Evolutionary conservation across 1,284 basidiomycete genomes (phyloP).

Genomic region (Pseudozyma sp.): DNA sequence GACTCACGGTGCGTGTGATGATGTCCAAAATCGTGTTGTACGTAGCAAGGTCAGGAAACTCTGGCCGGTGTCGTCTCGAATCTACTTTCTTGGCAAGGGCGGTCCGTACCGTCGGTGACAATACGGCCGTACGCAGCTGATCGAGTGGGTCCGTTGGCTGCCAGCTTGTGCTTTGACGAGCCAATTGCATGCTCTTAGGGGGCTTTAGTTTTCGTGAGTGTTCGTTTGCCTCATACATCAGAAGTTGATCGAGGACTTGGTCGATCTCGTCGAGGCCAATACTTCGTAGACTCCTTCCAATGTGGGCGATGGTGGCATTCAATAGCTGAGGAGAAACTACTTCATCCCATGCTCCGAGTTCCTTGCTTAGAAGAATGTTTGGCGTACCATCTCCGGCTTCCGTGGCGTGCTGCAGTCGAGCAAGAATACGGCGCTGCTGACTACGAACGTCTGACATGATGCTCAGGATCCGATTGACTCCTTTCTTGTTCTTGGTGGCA

Average conservation of each 20-base stretch:
- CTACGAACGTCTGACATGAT: conserved; percentile 28
- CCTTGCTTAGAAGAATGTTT: neutral
- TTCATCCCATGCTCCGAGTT: conserved; percentile 25
- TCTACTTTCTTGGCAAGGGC: neutral
- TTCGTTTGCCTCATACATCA: conserved; percentile 40
- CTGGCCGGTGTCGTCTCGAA: conserved; percentile 4
- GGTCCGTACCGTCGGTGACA: conserved; percentile 9
- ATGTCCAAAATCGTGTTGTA: conserved; percentile 50
- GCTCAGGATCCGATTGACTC: conserved; percentile 22
- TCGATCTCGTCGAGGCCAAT: conserved; percentile 34
- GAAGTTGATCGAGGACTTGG: conserved; percentile 30
- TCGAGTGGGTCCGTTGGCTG: neutral
- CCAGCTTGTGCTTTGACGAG: neutral
- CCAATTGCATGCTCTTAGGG: neutral
- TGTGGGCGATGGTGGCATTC: conserved; percentile 14
- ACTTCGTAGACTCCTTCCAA: conserved; percentile 32
- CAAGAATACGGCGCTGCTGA: conserved; percentile 27
- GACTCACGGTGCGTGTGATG: conserved; percentile 31
- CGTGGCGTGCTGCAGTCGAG: conserved; percentile 16
- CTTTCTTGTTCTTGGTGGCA: conserved; percentile 17
- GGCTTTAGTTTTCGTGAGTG: conserved; percentile 7
- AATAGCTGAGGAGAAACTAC: conserved; percentile 26
- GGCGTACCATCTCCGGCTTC: neutral
- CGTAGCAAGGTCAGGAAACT: conserved; percentile 40
- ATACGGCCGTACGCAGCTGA: conserved; percentile 11